Evolutionary conservation across 257 asterid genomes (phyloP).

Genomic region (Solanum lycopersicoides): DNA sequence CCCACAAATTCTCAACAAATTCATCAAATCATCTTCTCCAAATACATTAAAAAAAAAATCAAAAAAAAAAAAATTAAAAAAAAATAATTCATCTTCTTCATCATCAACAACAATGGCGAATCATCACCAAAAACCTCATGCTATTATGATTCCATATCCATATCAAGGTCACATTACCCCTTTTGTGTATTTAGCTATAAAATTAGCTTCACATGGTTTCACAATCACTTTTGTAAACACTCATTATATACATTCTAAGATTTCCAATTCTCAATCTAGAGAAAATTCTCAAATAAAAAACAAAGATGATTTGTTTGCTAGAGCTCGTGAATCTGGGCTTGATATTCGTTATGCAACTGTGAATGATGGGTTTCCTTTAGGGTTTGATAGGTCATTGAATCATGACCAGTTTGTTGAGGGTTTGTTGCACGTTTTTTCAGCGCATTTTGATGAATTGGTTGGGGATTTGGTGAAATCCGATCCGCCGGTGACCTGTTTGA

Average conservation of each 20-base stretch:
- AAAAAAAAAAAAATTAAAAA: background rate
- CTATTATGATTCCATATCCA: slow-evolving; percentile 65
- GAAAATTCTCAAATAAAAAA: background rate
- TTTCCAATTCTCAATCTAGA: slow-evolving; percentile 35
- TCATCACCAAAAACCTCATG: slow-evolving; percentile 40
- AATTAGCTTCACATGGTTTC: slow-evolving; percentile 64
- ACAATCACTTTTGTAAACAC: slow-evolving; percentile 66
- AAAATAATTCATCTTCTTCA: background rate
- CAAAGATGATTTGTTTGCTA: slow-evolving; percentile 37
- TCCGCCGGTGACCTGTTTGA: slow-evolving; percentile 44
- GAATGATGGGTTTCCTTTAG: slow-evolving; percentile 54
- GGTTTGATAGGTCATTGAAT: slow-evolving; percentile 46
- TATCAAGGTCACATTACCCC: slow-evolving; percentile 82
- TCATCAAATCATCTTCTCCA: background rate
- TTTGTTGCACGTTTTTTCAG: slow-evolving; percentile 40
- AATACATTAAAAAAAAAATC: background rate
- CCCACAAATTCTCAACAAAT: background rate
- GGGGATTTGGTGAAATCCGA: slow-evolving; percentile 28
- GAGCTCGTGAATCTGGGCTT: slow-evolving; percentile 50
- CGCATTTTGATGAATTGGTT: slow-evolving; percentile 48
- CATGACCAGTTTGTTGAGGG: slow-evolving; percentile 63
- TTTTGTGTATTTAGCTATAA: slow-evolving; percentile 53
- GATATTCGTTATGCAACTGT: slow-evolving; percentile 67
- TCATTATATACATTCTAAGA: slow-evolving; percentile 54
- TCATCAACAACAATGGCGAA: slow-evolving; percentile 29